Evolutionary conservation across 23 red algal genomes (phyloP), one percentile per base, ranked within the genome.

Genomic region (Gracilaria caudata): DNA sequence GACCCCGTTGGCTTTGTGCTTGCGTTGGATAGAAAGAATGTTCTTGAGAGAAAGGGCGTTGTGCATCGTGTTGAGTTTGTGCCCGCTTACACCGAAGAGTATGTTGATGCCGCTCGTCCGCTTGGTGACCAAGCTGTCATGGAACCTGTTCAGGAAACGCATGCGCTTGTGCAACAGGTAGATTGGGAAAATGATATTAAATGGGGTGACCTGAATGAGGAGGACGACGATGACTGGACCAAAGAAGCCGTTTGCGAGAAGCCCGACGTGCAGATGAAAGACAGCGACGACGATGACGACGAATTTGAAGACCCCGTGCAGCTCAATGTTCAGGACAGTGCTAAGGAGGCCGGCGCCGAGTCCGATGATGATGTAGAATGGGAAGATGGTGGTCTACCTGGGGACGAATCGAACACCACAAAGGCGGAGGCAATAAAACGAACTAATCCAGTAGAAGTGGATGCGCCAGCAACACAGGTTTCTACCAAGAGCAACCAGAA

Each of bases 161-260:
- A 75, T 75, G 37, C 38, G 6, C 68, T 93, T 43, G 72, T 91
- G 28, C 73, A 94, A 75, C 91, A 94, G 61, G 45, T 76, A 13
- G 64, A 74, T 13, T 98, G 95, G 95, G 95, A 98, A 73, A 78
- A 82, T 57, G 76, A 94, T 32, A 91, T 98, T 41, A 68, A 60
- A 26, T 98, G 95, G 95, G 68, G 83, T n/a, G 91, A 85, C 1
- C 40, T 77, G 37, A 84, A 81, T 60, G 84, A 72, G 7, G 83
- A 87, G 84, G 55, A 44, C 0, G 78, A 91, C 23, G 73, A 83
- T 45, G 74, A 79, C 8, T 78, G 80, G 80, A 25, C 28, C 24
- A 60, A 21, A 30, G 61, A 58, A 53, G 39, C 44, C 21, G 33
- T 58, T 12, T 57, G 51, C 51, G 56, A 39, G 51, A 80, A 80